phyloP scores from a whole-genome alignment of 2,329 filamentous ascomycete species.

The Epichloe coenophiala region DNA sequence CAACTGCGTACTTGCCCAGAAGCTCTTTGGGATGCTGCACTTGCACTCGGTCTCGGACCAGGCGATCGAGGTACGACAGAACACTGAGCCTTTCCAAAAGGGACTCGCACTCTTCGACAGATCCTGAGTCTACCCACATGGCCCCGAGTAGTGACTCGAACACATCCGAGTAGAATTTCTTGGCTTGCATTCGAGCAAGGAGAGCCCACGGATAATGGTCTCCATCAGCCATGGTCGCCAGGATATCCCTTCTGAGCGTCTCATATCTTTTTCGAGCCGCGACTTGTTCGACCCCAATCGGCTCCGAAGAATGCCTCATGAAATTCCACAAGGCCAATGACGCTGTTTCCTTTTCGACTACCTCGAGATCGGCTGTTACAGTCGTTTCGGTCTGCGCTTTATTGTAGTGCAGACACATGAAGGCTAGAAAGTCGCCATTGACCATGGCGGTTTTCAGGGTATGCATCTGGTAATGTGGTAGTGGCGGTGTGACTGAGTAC shows the following conservation, averaged over 20 bases:
- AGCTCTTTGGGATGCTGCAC: slow-evolving; percentile 53
- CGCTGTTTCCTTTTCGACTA: slow-evolving; percentile 9
- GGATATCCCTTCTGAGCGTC: slow-evolving; percentile 33
- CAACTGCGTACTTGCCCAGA: slow-evolving; percentile 44
- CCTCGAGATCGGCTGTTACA: slow-evolving; percentile 6
- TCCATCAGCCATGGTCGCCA: slow-evolving; percentile 33
- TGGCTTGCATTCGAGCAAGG: slow-evolving; percentile 49
- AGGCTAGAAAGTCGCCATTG: slow-evolving; percentile 70
- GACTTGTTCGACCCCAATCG: slow-evolving; percentile 34
- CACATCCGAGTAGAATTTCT: slow-evolving; percentile 74
- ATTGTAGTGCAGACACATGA: slow-evolving; percentile 46
- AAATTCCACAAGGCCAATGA: slow-evolving; percentile 50
- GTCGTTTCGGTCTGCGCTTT: slow-evolving; percentile 12
- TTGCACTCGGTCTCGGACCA: slow-evolving; percentile 47
- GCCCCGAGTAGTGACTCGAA: slow-evolving; percentile 72
- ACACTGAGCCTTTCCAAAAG: slow-evolving; percentile 55
- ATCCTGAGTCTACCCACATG: slow-evolving; percentile 67
- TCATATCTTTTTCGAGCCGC: slow-evolving; percentile 31
- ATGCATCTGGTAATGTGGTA: slow-evolving; percentile 53
- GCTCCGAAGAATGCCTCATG: slow-evolving; percentile 43
- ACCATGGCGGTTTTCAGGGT: slow-evolving; percentile 61
- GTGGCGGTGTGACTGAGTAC: slow-evolving; percentile 29
- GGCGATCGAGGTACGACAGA: slow-evolving; percentile 43
- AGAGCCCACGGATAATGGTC: slow-evolving; percentile 62
- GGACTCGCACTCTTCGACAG: slow-evolving; percentile 40